Base-by-base conservation (phyloP, 768 basidiomycete genomes). In the Mycena galericulata region DNA sequence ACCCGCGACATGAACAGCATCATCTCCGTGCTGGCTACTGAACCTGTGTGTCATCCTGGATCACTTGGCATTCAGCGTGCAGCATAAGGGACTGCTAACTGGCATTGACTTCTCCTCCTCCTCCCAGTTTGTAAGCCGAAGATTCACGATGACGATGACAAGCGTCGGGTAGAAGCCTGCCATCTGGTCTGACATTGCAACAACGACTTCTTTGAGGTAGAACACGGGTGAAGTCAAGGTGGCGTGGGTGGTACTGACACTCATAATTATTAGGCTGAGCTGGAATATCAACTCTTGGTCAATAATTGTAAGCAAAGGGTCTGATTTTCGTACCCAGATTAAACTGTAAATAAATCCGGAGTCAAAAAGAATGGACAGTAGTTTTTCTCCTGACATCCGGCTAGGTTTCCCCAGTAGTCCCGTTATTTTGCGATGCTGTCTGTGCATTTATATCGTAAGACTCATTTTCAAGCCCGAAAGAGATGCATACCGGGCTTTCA, bases 401-500 rank as follows among this genome's bases (percentile, higher is more conserved):
- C 49, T 62, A 41, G 61, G 38, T 46, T 58, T 58, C 32, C 59
- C 61, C 18, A 62, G 50, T n/a, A 40, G 36, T 51, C 29, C 36
- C 50, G 38, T 62, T 50, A 62, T n/a, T 53, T 62, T 62, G 50
- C 61, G 61, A 62, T 51, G 61, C 26, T 14, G 50, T 14, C 61
- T 51, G 61, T 27, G 41, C 45, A 47, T 60, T 47, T 34, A 60
- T n/a, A n/a, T n/a, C n/a, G n/a, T n/a, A n/a, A n/a, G n/a, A n/a
- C n/a, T n/a, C n/a, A n/a, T n/a, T n/a, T n/a, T n/a, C n/a, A n/a
- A n/a, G n/a, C n/a, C n/a, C n/a, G n/a, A n/a, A n/a, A n/a, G n/a
- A n/a, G n/a, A 60, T 60, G 58, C 58, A 49, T 60, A 60, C 58
- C 58, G 58, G 32, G 45, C 58, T 60, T 60, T 60, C 24, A 60